A percentile compares a stretch with the other conserved stretches of the same genome.
Conservation (phyloP, 1,284 basidiomycete genomes). For the Heterobasidion annosum region DNA sequence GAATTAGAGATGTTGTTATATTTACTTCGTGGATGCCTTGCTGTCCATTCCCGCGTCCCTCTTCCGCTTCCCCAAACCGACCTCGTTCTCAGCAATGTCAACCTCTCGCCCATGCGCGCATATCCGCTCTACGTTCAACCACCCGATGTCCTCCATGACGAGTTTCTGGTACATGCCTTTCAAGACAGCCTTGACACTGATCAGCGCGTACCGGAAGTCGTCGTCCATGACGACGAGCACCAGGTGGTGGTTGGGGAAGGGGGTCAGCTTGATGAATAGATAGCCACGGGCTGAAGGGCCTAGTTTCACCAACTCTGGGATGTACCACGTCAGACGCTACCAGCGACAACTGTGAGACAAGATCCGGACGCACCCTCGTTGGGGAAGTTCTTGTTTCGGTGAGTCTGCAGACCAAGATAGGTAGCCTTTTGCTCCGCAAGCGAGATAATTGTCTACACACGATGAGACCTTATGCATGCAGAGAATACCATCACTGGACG, state of each 20-base stretch:
- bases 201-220: slow-evolving; percentile 69
- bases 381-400: slow-evolving; percentile 58
- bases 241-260: slow-evolving; percentile 65
- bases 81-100: slow-evolving; percentile 22
- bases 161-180: slow-evolving; percentile 48
- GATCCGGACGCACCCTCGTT: slow-evolving; percentile 36
- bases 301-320: slow-evolving; percentile 52
- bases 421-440: slow-evolving; percentile 68
- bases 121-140: slow-evolving; percentile 63
- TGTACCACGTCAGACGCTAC: background rate
- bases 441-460: slow-evolving; percentile 60
- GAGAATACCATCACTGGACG: slow-evolving; percentile 13
- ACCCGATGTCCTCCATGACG: slow-evolving; percentile 68
- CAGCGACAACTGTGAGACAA: background rate
- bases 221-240: slow-evolving; percentile 72
- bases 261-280: slow-evolving; percentile 63
- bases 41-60: slow-evolving; percentile 15
- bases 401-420: slow-evolving; percentile 65
- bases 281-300: slow-evolving; percentile 44
- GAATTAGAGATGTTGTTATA: background rate
- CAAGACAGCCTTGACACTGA: slow-evolving; percentile 43
- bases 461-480: background rate
- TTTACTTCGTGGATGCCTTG: background rate
- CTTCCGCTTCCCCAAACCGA: slow-evolving; percentile 23
- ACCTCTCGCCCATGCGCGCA: slow-evolving; percentile 28